Conservation (phyloP, 2,329 filamentous ascomycete genomes). For the Colletotrichum chlorophyti region DNA sequence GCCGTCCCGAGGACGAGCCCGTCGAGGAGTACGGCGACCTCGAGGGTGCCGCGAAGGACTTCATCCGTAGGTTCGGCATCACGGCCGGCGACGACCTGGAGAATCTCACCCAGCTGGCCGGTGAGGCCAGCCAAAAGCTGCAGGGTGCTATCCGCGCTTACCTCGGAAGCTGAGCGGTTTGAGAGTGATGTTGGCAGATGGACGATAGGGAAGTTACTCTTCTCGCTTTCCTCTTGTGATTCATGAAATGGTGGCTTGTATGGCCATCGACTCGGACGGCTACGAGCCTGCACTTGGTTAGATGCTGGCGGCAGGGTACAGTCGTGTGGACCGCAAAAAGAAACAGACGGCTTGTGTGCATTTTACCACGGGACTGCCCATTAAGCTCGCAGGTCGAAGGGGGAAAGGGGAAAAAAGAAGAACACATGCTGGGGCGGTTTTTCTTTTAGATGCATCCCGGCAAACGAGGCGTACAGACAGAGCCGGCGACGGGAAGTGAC, state of each 20-base stretch:
- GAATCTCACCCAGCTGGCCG: conserved; percentile 82
- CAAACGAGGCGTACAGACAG: conserved; percentile 7
- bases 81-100: conserved; percentile 96
- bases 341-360: conserved; percentile 10
- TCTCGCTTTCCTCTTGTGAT: conserved; percentile 7
- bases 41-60: conserved; percentile 93
- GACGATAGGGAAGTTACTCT: background rate
- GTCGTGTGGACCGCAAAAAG: too few relatives aligned
- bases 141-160: conserved; percentile 77
- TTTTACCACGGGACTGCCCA: conserved; percentile 1
- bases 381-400: conserved; percentile 5
- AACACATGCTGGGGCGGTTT: conserved; percentile 1
- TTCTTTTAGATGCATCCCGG: conserved; percentile 2
- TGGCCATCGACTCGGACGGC: too few relatives aligned
- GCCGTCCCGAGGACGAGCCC: conserved; percentile 83
- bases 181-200: background rate
- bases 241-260: conserved; percentile 1
- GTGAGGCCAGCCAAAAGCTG: conserved; percentile 83
- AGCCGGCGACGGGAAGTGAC: conserved; percentile 22
- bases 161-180: conserved; percentile 58
- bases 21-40: conserved; percentile 86
- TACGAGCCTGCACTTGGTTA: too few relatives aligned
- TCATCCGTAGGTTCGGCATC: conserved; percentile 92
- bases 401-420: background rate
- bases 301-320: too few relatives aligned